Conservation (phyloP, 805 yeast species). For the Saccharomycopsis synnaedendra region DNA sequence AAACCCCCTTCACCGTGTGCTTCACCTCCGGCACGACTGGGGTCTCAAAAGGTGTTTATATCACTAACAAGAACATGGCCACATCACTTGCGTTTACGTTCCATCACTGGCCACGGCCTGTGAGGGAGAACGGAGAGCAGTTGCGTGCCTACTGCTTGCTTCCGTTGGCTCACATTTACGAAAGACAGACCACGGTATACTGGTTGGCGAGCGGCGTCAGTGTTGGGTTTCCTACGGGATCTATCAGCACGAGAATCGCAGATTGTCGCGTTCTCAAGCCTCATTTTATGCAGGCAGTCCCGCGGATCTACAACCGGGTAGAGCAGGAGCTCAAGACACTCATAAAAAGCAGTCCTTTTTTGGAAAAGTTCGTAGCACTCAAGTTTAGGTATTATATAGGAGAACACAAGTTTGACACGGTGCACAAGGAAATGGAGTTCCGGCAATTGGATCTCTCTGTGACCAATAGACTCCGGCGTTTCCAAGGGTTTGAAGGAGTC, state of each 20-base stretch:
- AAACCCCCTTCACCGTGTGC: background rate
- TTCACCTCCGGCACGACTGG: conserved; percentile 68
- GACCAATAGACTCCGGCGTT: conserved; percentile 23
- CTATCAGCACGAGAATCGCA: conserved; percentile 34
- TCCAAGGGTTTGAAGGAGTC: conserved; percentile 29
- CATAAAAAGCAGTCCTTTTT: conserved; percentile 28
- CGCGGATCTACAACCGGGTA: conserved; percentile 41
- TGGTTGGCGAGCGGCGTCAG: conserved; percentile 30
- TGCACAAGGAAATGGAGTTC: conserved; percentile 19
- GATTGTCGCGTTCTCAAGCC: conserved; percentile 40
- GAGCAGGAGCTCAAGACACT: conserved; percentile 26
- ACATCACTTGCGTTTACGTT: conserved; percentile 24
- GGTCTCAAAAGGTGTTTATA: conserved; percentile 66
- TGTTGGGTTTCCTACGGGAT: conserved; percentile 36
- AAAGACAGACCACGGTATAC: conserved; percentile 33
- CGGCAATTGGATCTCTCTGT: conserved; percentile 24
- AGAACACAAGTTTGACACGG: background rate
- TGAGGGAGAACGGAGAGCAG: conserved; percentile 19
- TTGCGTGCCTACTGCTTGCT: conserved; percentile 29
- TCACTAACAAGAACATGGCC: conserved; percentile 44
- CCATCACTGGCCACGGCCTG: conserved; percentile 21
- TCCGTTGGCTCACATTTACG: conserved; percentile 50
- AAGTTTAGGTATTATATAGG: background rate
- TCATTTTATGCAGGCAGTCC: conserved; percentile 37
- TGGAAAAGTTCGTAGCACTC: conserved; percentile 24